Base-by-base conservation (phyloP, 2,329 filamentous ascomycete genomes). In the Exophiala alcalophila region DNA sequence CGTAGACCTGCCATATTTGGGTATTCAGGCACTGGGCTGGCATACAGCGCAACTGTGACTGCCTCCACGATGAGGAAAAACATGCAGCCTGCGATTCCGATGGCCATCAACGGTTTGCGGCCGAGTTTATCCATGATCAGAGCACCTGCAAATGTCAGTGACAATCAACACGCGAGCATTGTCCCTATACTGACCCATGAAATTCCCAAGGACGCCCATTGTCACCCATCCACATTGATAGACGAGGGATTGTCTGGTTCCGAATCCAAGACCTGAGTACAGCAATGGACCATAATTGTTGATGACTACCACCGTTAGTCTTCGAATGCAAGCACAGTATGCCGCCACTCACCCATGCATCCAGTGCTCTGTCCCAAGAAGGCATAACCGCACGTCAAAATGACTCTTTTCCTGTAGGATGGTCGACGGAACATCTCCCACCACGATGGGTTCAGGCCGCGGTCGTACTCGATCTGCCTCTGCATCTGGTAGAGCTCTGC, bases 1-100 rank as follows among this genome's bases (percentile, higher is more conserved):
- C 58, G 57, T 7, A 63, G 56, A 2, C 59, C 54, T 2, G 40
- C 45, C 4, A 30, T 21, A 40, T 66, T 65, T 3, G 36, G 36
- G 12, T 18, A 12, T 4, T 9, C 30, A 9, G 29, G 29, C 5
- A 41, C 31, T 4, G 36, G 43, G 15, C 11, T 30, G 9, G 40
- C 38, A 23, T 40, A 54, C 3, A 35, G 25, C 8, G 51, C 49
- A 7, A 52, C 40, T 28, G 52, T 32, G 14, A 49, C 43, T 10
- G 43, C 39, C 18, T 50, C 47, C 2, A 47, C 2, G 29, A 28
- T 32, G 23, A 50, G 24, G 16, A 21, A 34, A 9, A 38, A 12
- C 21, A 39, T 33, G 19, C 47, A 46, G 15, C 47, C 47, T n/a
- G 37, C 37, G 27, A 50, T 23, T 10, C 58, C 57, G 20, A 55